Evolutionary conservation across 306 rosid genomes (phyloP), one percentile per base, ranked within the genome.

Genomic region (Luffa aegyptiaca): DNA sequence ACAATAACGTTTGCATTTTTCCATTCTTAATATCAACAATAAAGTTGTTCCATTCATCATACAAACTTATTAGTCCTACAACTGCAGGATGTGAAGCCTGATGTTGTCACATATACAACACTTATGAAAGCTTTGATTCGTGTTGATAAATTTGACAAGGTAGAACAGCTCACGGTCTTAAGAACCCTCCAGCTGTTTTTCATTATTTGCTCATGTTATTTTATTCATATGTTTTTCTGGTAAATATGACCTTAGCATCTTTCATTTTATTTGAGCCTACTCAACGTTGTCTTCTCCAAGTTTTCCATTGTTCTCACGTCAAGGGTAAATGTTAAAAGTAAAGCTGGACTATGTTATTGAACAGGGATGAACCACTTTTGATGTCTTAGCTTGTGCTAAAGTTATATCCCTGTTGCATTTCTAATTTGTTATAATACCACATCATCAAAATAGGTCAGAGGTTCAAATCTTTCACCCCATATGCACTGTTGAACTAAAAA

Each of bases 41-140:
- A 13, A 73, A 33, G 33, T 16, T 16, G 16, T 12, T 36, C 8
- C 44, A 1, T 20, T 52, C 51, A 36, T 18, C 57, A 12, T 55
- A 17, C 57, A 2, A 17, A 36, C 65, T 16, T 55, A 41, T 13
- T 83, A 80, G 81, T 69, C 85, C 75, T 68, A 51, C 68, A 75
- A 84, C 80, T 83, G 88, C 96, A 94, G 97, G 88, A 76, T 44
- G 73, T 94, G 82, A 89, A 92, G 82, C 94, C 97, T 72, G 98
- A 94, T 83, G 98, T 94, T 61, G 86, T 94, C 49, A 90, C 98
- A n/a, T 94, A 89, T 81, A 94, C 98, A n/a, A 94, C 98, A 0
- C 97, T 94, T 35, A 94, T 94, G 96, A 92, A 94, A 90, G 87
- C 94, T 77, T 84, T 94, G 84, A 86, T 92, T 77, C 96, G 93